Base-by-base conservation (phyloP, 1,284 basidiomycete genomes). In the Heterobasidion irregulare region DNA sequence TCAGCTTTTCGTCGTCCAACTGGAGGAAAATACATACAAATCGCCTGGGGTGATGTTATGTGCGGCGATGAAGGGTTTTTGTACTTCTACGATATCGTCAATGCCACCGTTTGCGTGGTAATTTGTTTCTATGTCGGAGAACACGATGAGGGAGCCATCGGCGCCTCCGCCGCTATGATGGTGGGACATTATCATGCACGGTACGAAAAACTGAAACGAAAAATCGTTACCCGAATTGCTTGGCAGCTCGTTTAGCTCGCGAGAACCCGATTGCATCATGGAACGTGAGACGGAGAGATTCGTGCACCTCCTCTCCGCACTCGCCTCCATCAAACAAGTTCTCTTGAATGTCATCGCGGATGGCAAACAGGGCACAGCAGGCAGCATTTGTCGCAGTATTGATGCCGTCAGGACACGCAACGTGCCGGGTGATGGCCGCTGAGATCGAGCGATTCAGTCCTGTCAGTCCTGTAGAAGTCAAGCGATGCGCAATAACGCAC, bases 91-190 rank as follows among this genome's bases (percentile, higher is more conserved):
- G 19, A 63, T 63, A 16, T 63, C 59, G 15, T 62, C 59, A 47
- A 66, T 54, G 38, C 64, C 63, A 12, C 61, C 62, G 12, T 58
- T 16, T 47, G 46, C 18, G 26, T 16, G 18, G 10, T 10, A 18
- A 32, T 15, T n/a, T 1, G 57, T 54, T 45, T 65, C 65, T 34
- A 52, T 59, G 16, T 59, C 56, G 1, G 47, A n/a, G 38, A 65
- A 66, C 12, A 45, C 33, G 45, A 65, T 61, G 19, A 66, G 59
- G 13, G 62, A 64, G 26, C 64, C 65, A 50, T 66, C 64, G 52
- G 57, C 53, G 12, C 58, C 58, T 8, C 54, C 54, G 19, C 58
- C 58, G 12, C 54, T 58, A 26, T 26, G 1, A 6, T 6, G 36
- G 8, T 4, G 46, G 5, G 18, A n/a, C 10, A 18, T 19, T 10